Base-by-base conservation (phyloP, 495 filamentous ascomycete genomes). In the Hypoxylon fragiforme region DNA sequence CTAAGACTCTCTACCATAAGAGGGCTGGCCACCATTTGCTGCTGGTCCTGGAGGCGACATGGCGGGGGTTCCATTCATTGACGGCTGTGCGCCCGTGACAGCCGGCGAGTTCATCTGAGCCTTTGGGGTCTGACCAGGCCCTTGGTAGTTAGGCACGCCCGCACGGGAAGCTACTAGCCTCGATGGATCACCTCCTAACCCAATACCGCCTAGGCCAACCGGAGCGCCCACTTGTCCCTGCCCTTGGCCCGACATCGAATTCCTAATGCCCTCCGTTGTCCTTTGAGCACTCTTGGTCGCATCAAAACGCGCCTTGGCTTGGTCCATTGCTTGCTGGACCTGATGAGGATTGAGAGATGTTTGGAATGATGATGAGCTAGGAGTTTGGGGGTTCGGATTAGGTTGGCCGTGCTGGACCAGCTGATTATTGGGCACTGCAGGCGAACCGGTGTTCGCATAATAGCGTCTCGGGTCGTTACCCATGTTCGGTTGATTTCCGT, bases 271-370 rank as follows among this genome's bases (percentile, higher is more conserved):
- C 28, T 68, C 65, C 16, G 49, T 65, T 1, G 65, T 57, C 24
- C 51, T 60, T 11, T 65, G 58, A 3, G 65, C 72, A 16, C 50
- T 63, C 44, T 71, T 70, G 35, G 70, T 69, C 1, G 72, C 73
- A 40, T 72, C 70, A 20, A 73, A 71, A 2, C 74, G 62, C 13
- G 76, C 75, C 26, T 71, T 65, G 8, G 74, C 74, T 58, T 77
- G 76, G 26, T 77, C 70, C 72, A 77, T 44, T 13, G 63, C 50
- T 50, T 64, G 62, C 36, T 66, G 64, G 18, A 67, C 48, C 50
- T 72, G 50, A 7, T 62, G 39, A 15, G 66, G 47, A 34, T 57
- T 55, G 1, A 68, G 45, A 37, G 65, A 68, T 12, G 65, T 65
- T 18, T 65, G 65, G 31, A 68, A 65, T 12, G 65, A 57, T 3